phyloP scores from a whole-genome alignment of 2,329 filamentous ascomycete genomes.

The Lasiodiplodia hormozganensis region DNA sequence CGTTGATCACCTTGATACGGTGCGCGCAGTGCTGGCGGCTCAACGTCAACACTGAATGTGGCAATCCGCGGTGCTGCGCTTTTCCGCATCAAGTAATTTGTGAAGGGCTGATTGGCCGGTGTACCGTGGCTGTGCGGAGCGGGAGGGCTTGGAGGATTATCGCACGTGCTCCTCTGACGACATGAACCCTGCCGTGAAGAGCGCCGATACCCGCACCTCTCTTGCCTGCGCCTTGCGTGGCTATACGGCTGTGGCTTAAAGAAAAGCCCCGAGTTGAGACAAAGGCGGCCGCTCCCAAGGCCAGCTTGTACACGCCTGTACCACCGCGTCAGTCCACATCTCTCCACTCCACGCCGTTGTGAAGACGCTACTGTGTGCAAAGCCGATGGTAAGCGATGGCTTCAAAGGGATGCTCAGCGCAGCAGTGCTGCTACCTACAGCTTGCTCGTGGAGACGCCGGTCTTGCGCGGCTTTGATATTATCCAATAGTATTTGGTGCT shows the following conservation, averaged over 20 bases:
- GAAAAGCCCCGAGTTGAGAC: neutral
- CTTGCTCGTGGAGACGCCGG: too few species aligned
- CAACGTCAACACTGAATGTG: neutral
- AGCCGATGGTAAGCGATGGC: slow-evolving; percentile 12
- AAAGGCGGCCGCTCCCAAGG: neutral
- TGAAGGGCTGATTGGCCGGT: neutral
- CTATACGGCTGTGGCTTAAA: neutral
- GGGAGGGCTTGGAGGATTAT: neutral
- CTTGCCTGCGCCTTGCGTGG: slow-evolving; percentile 9
- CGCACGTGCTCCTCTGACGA: slow-evolving; percentile 20
- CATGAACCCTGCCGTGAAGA: neutral
- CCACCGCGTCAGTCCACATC: slow-evolving; percentile 8
- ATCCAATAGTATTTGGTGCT: slow-evolving; percentile 25
- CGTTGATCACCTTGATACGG: neutral
- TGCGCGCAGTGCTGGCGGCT: slow-evolving; percentile 3
- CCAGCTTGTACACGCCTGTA: neutral
- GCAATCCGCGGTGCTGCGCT: neutral
- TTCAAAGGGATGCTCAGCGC: neutral
- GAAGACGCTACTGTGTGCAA: neutral
- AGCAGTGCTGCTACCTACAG: too few species aligned
- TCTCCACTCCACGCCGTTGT: neutral
- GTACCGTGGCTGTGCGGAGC: slow-evolving; percentile 10
- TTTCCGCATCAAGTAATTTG: neutral
- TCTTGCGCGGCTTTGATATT: neutral
- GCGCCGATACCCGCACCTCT: neutral